phyloP scores from a whole-genome alignment of 2,329 filamentous ascomycete species.

The Xylaria sp. region DNA sequence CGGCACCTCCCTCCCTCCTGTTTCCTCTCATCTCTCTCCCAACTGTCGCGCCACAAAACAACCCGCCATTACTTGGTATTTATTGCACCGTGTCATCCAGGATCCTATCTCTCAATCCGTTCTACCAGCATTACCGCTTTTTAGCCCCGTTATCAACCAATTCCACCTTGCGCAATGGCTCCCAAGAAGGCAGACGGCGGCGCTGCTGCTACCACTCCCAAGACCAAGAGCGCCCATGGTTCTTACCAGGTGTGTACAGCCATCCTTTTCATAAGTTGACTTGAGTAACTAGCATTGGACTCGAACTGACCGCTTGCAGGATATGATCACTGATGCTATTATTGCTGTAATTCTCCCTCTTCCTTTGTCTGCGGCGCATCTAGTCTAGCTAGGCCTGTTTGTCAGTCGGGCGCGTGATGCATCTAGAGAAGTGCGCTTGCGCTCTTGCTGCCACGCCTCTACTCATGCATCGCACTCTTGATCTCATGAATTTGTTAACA shows the following conservation, averaged over 20 bases:
- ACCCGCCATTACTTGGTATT: constrained; percentile 27
- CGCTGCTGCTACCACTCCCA: constrained; percentile 46
- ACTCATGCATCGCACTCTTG: neutral
- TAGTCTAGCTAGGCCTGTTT: constrained; percentile 26
- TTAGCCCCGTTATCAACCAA: constrained; percentile 29
- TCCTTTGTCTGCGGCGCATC: constrained; percentile 47
- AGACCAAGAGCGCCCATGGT: constrained; percentile 59
- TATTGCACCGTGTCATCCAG: constrained; percentile 35
- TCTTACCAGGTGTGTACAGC: constrained; percentile 62
- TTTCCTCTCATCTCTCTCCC: constrained; percentile 40
- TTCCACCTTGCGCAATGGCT: constrained; percentile 55
- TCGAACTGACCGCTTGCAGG: constrained; percentile 51
- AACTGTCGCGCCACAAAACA: constrained; percentile 31
- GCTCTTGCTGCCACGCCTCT: constrained; percentile 7
- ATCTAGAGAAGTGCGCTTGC: neutral
- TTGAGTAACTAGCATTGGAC: constrained; percentile 28
- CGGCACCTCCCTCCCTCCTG: constrained; percentile 48
- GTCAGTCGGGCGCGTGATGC: constrained; percentile 31
- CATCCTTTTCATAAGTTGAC: neutral
- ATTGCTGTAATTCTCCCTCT: constrained; percentile 57
- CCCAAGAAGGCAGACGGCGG: constrained; percentile 60
- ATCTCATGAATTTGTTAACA: neutral
- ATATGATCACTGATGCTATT: constrained; percentile 69
- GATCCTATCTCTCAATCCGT: constrained; percentile 36
- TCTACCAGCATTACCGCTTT: constrained; percentile 27